Evolutionary conservation across 2,329 filamentous ascomycete species (phyloP), one percentile per base, ranked within the genome.

Genomic region (Emericellopsis cladophorae): DNA sequence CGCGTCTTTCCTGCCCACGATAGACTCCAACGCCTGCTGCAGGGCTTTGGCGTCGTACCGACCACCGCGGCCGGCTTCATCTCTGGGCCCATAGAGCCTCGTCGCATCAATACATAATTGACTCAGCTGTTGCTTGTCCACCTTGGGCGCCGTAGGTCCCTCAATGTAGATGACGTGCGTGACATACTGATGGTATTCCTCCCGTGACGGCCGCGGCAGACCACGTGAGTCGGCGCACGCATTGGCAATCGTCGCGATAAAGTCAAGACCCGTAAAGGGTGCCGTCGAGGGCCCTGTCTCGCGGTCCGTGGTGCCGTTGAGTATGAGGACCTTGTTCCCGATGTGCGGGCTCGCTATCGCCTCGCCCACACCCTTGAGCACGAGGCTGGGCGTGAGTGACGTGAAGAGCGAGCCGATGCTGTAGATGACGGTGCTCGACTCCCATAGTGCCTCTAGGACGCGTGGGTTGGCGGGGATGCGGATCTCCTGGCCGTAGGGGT

Each of bases 401-500:
- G 90, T 96, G 60, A 93, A 96, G 0, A 96, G 67, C 2, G 82
- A 89, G n/a, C 92, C 92, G 44, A 96, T 93, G 58, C 84, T 89
- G 63, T 95, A 96, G 36, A 96, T 76, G 8, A 95, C 70, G 2
- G 78, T 80, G 42, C 77, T 72, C 0, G 84, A 73, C 2, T 65
- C 62, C 14, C 66, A 64, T 1, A 96, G 58, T 0, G 86, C 77
- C 7, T 77, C 72, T 0, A 94, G 51, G 0, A 90, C 86, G 39
- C 86, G 79, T 0, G 87, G 80, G 52, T 95, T 96, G 2, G 87
- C 84, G 0, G 80, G 74, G 1, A 89, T 84, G 15, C 81, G 77
- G 49, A 96, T 95, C 60, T 95, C 89, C 56, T 95, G 87, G n/a
- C 90, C 90, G 58, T 95, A 96, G 0, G 90, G 90, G 54, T 95